Conservation (phyloP, 2,329 filamentous ascomycete genomes). For the Fonsecaea erecta region DNA sequence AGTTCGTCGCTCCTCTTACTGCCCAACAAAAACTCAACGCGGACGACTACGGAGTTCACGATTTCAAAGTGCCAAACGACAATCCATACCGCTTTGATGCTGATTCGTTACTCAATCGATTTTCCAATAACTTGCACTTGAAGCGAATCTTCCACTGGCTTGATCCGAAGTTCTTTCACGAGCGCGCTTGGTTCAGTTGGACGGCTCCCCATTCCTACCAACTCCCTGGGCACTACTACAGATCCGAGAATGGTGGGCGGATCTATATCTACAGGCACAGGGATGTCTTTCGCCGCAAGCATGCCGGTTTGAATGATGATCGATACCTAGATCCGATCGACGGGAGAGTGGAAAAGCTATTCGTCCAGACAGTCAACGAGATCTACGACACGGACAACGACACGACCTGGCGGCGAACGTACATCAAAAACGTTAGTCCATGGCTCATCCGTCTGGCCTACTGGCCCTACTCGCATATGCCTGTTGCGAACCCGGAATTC, state of each 20-base stretch:
- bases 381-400: conserved; percentile 23
- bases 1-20: not conserved
- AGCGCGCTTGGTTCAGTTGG: conserved; percentile 20
- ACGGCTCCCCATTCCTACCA: conserved; percentile 21
- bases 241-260: conserved; percentile 1
- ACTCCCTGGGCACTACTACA: conserved; percentile 17
- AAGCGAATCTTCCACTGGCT: conserved; percentile 19
- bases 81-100: conserved; percentile 19
- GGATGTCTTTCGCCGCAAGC: conserved; percentile 22
- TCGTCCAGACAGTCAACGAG: conserved; percentile 21
- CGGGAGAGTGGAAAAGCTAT: conserved; percentile 22
- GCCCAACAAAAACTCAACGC: not conserved
- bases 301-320: conserved; percentile 19
- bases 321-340: conserved; percentile 22
- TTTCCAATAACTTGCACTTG: conserved; percentile 1
- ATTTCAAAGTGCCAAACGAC: not conserved
- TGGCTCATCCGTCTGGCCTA: conserved; percentile 26
- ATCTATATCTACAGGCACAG: conserved; percentile 17
- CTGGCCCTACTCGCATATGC: conserved; percentile 26
- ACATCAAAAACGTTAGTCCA: conserved; percentile 26
- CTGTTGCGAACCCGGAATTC: not conserved
- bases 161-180: conserved; percentile 23
- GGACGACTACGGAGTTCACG: conserved; percentile 5
- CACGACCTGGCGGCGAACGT: conserved; percentile 26
- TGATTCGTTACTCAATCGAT: conserved; percentile 20